A percentile compares a stretch with the other conserved stretches of the same genome.
Conservation (phyloP, 163 green algal species). For the Scenedesmus sp. region DNA sequence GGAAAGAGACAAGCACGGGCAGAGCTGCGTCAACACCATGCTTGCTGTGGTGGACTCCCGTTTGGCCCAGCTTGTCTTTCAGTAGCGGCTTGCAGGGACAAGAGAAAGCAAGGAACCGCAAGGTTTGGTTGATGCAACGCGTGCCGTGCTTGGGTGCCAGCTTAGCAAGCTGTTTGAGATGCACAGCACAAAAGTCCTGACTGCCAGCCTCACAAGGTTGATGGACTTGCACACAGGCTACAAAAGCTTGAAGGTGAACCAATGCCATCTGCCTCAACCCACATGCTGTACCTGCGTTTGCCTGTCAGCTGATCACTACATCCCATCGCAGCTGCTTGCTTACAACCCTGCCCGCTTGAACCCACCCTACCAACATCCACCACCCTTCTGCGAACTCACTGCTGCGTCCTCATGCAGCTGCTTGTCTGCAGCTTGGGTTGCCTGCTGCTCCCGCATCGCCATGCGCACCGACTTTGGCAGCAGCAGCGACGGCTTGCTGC, state of each 20-base stretch:
- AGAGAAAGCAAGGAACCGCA: not conserved
- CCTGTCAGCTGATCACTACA: no score
- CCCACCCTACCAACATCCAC: not conserved
- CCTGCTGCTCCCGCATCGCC: not conserved
- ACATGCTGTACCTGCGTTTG: no score
- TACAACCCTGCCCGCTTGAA: no score
- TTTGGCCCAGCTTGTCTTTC: conserved; percentile 37
- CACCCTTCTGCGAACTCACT: not conserved
- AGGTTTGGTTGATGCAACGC: no score
- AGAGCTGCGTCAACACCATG: not conserved
- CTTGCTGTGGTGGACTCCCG: conserved; percentile 22
- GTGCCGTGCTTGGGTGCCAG: conserved; percentile 19
- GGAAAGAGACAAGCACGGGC: not conserved
- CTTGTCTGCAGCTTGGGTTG: not conserved
- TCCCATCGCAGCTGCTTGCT: no score
- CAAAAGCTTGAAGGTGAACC: no score
- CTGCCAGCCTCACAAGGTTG: no score
- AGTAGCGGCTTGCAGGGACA: not conserved
- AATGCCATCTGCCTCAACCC: no score
- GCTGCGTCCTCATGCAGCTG: conserved; percentile 6
- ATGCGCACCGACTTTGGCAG: conserved; percentile 41
- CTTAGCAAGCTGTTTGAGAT: conserved; percentile 24
- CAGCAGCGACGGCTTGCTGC: not conserved
- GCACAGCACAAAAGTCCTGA: not conserved
- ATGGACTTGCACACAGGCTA: no score